phyloP scores from a whole-genome alignment of 257 asterid genomes.

The Schizonepeta tenuifolia region DNA sequence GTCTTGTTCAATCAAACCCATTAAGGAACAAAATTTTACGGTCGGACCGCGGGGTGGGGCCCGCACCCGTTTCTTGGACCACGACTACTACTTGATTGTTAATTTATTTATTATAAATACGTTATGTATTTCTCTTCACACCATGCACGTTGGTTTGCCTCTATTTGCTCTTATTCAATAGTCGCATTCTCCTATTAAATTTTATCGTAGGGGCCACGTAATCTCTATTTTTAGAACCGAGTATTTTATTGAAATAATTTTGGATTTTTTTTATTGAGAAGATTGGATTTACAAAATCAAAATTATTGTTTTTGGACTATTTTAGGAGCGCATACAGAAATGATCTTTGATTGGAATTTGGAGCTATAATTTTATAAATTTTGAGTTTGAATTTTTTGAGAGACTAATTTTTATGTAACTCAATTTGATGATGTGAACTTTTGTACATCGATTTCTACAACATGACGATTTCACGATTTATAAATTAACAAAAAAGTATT shows the following conservation, averaged over 20 bases:
- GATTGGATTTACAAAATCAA: neutral
- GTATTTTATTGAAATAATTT: neutral
- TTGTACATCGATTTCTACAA: too few relatives aligned
- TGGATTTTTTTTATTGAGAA: neutral
- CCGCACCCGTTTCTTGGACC: constrained; percentile 38
- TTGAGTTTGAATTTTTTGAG: too few relatives aligned
- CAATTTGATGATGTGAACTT: too few relatives aligned
- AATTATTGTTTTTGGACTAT: too few relatives aligned
- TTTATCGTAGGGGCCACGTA: neutral
- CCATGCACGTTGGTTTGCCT: constrained; percentile 39
- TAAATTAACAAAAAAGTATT: too few relatives aligned
- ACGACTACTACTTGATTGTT: constrained; percentile 6
- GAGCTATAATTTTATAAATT: too few relatives aligned
- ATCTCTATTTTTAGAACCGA: neutral
- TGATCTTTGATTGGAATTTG: too few relatives aligned
- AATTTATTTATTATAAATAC: neutral
- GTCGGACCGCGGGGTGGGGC: neutral
- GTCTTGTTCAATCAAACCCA: constrained; percentile 22
- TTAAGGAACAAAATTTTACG: constrained; percentile 8
- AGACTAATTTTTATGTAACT: too few relatives aligned
- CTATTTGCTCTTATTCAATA: constrained; percentile 9
- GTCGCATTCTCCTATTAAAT: constrained; percentile 22
- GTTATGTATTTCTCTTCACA: constrained; percentile 18
- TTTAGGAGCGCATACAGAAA: too few relatives aligned
- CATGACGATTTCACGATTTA: too few relatives aligned